phyloP scores from a whole-genome alignment of 2,329 filamentous ascomycete genomes.

The Neocatenulostroma microsporum region DNA sequence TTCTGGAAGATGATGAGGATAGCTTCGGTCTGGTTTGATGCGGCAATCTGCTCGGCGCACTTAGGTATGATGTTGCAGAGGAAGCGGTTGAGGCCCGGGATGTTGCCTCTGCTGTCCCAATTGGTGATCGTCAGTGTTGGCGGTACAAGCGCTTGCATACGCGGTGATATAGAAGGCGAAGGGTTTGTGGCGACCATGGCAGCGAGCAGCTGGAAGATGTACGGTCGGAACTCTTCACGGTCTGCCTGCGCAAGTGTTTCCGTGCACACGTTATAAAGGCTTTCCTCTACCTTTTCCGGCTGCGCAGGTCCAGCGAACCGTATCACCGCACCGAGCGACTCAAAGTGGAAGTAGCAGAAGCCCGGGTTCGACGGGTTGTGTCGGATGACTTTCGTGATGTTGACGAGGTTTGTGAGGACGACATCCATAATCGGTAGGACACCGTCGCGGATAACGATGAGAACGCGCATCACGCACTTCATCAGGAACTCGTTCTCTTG shows the following conservation, averaged over 20 bases:
- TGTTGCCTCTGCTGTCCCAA: conserved; percentile 90
- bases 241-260: conserved; percentile 71
- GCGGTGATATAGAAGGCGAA: conserved; percentile 65
- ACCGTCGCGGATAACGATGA: conserved; percentile 86
- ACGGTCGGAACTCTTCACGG: conserved; percentile 89
- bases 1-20: conserved; percentile 96
- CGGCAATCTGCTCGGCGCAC: conserved; percentile 62
- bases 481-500: conserved; percentile 99
- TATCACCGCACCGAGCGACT: conserved; percentile 84
- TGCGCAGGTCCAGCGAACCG: conserved; percentile 62
- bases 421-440: conserved; percentile 65
- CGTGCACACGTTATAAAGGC: conserved; percentile 76
- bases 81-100: conserved; percentile 81
- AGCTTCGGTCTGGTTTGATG: conserved; percentile 73
- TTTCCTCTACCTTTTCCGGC: conserved; percentile 66
- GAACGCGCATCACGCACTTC: conserved; percentile 95
- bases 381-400: conserved; percentile 85
- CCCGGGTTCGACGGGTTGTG: conserved; percentile 93
- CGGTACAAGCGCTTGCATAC: conserved; percentile 70
- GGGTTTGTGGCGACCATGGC: conserved; percentile 83
- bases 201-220: conserved; percentile 91
- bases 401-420: conserved; percentile 75
- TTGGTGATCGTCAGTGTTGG: conserved; percentile 72
- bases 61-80: conserved; percentile 76
- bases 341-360: conserved; percentile 98